Base-by-base conservation (phyloP, 2,329 filamentous ascomycete species). In the Claviceps spartinae region DNA sequence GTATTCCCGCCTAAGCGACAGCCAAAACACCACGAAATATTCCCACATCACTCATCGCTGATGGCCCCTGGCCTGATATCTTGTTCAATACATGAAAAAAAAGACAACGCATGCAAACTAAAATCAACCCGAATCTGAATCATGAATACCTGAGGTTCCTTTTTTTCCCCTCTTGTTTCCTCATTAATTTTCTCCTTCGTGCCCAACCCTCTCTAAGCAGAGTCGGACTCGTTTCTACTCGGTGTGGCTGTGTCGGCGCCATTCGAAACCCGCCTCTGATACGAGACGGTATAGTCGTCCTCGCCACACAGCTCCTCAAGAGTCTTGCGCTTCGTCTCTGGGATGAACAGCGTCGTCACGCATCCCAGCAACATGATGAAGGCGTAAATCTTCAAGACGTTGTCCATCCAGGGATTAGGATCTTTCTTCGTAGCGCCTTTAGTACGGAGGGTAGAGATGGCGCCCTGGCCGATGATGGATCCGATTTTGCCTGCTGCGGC, bases 291-390 rank as follows among this genome's bases (percentile, higher is more conserved):
- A 41, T 64, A 67, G 55, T 66, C 64, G 26, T 67, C 63, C 56
- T 68, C 66, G 26, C 65, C 65, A 8, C 59, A 61, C 11, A 86
- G 71, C 64, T 82, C 75, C 64, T 86, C 86, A 36, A 90, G 75
- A 1, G 84, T 86, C 74, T 82, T 83, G 53, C 82, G 73, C 71
- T 85, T 86, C 20, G 82, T 88, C 73, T 88, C 85, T 7, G 82
- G 82, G 54, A 88, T 86, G 53, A 86, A 69, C 1, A 86, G 67
- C 1, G 83, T 83, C 9, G 83, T 85, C 63, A 84, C 74, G 67
- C 79, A 72, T 52, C 86, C 86, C 53, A 79, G 71, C 37, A 88
- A 74, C 85, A 88, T 89, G 74, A 90, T 88, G 30, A 86, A 72
- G 5, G 84, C 83, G 62, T 76, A 78, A 59, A 88, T 88, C 72